A percentile compares a stretch with the other conserved stretches of the same genome.
These are phyloP conservation scores for Colletotrichum sp. DNA, from an alignment of 2,329 filamentous ascomycete species.

Conservation along the genomic window DNA sequence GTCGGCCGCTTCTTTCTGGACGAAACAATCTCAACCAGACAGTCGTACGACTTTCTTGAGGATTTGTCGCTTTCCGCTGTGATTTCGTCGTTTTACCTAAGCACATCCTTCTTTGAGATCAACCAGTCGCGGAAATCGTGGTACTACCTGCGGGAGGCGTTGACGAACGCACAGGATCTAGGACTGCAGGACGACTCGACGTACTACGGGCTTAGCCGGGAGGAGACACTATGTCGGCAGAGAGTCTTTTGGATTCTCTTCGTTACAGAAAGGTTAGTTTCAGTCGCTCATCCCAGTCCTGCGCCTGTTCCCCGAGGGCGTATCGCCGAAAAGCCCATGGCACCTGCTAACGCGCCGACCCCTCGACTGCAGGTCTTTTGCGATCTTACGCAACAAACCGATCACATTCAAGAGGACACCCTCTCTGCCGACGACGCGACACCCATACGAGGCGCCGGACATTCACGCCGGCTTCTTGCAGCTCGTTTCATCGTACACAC, in stretches of 20 bases:
- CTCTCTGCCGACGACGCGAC: slow-evolving; percentile 54
- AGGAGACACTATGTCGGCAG: slow-evolving; percentile 58
- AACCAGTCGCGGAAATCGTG: slow-evolving; percentile 67
- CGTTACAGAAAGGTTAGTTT: slow-evolving; percentile 60
- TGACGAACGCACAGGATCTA: slow-evolving; percentile 63
- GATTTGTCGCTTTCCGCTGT: slow-evolving; percentile 58
- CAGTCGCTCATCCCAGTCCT: not conserved
- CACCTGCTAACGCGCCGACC: not conserved
- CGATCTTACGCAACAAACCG: slow-evolving; percentile 67
- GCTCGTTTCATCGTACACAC: slow-evolving; percentile 65
- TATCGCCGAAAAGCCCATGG: not conserved
- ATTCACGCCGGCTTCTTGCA: slow-evolving; percentile 64
- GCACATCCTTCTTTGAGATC: slow-evolving; percentile 65
- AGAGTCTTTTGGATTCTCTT: slow-evolving; percentile 69
- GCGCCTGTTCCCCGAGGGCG: not conserved
- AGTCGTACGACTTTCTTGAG: slow-evolving; percentile 63
- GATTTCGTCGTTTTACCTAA: slow-evolving; percentile 68
- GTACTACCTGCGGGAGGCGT: slow-evolving; percentile 66
- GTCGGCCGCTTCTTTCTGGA: slow-evolving; percentile 62
- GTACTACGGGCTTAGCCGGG: slow-evolving; percentile 52
- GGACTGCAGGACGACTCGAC: slow-evolving; percentile 63
- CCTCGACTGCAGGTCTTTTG: slow-evolving; percentile 58
- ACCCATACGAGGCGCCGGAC: slow-evolving; percentile 56
- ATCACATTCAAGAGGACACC: slow-evolving; percentile 67
- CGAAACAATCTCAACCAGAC: slow-evolving; percentile 61